phyloP scores from a whole-genome alignment of 495 filamentous ascomycete species.

The Geopyxis carbonaria region DNA sequence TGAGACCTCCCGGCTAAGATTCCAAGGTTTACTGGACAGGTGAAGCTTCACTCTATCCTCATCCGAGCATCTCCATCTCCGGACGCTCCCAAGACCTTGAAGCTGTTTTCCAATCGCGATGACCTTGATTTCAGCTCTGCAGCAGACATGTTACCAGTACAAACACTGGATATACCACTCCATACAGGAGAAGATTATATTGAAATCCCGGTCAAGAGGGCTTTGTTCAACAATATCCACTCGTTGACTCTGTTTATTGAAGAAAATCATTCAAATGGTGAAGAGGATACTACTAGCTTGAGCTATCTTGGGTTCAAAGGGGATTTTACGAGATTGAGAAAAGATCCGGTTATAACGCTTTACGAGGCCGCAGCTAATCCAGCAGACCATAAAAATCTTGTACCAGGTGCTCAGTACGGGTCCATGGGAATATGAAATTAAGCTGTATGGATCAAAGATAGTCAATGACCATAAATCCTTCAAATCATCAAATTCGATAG shows the following conservation, averaged over 20 bases:
- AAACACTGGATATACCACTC: slow-evolving; percentile 48
- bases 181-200: slow-evolving; percentile 62
- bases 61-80: slow-evolving; percentile 54
- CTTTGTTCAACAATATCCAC: slow-evolving; percentile 67
- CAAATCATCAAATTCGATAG: no score
- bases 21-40: slow-evolving; percentile 73
- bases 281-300: slow-evolving; percentile 57
- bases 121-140: slow-evolving; percentile 70
- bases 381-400: slow-evolving; percentile 46
- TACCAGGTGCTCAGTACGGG: slow-evolving; percentile 17
- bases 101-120: slow-evolving; percentile 68
- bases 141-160: slow-evolving; percentile 50
- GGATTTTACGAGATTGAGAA: slow-evolving; percentile 68
- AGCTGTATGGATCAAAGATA: no score
- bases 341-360: slow-evolving; percentile 66
- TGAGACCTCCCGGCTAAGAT: neutral
- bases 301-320: slow-evolving; percentile 85
- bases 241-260: slow-evolving; percentile 69
- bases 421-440: slow-evolving; percentile 18
- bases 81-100: slow-evolving; percentile 65
- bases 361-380: slow-evolving; percentile 94
- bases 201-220: slow-evolving; percentile 70
- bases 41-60: slow-evolving; percentile 78
- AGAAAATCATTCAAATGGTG: slow-evolving; percentile 39
- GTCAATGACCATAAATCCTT: no score